Conservation (phyloP, 2,329 filamentous ascomycete genomes). For the Elsinoe arachidis region DNA sequence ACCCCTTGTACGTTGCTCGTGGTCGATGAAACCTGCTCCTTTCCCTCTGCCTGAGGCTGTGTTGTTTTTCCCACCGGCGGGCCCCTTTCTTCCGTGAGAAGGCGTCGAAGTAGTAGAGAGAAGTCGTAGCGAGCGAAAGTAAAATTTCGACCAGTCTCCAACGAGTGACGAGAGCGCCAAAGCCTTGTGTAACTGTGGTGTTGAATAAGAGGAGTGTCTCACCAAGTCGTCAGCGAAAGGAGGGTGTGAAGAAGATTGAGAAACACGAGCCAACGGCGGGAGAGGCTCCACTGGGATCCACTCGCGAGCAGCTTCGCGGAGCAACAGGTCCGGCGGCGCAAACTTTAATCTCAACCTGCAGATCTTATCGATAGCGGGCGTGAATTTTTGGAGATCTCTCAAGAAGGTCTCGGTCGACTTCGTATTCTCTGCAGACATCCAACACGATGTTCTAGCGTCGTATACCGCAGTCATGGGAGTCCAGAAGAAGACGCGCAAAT, state of each 20-base stretch:
- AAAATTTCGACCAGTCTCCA: neutral
- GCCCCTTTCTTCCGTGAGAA: neutral
- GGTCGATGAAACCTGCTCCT: neutral
- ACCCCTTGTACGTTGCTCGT: neutral
- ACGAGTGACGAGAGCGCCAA: conserved; percentile 1
- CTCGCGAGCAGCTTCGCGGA: neutral
- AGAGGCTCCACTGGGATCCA: neutral
- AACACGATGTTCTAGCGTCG: neutral
- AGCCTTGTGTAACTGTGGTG: neutral
- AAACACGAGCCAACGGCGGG: neutral
- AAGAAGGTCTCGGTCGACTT: neutral
- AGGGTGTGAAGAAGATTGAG: conserved; percentile 4
- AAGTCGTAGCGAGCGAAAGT: neutral
- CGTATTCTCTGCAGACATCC: neutral
- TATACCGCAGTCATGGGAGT: conserved; percentile 58
- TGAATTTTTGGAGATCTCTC: conserved; percentile 7
- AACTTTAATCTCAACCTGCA: neutral
- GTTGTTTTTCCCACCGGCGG: conserved; percentile 1
- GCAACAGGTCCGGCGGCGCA: neutral
- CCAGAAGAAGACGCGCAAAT: conserved; percentile 86
- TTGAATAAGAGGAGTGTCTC: neutral
- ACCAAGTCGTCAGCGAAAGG: neutral
- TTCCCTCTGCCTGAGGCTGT: conserved; percentile 3
- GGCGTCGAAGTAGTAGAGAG: neutral
- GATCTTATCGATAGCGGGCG: conserved; percentile 10